These are phyloP conservation scores for Cenchrus fungigraminus DNA, from an alignment of 176 grass and related monocot genomes.

Conservation along the genomic window DNA sequence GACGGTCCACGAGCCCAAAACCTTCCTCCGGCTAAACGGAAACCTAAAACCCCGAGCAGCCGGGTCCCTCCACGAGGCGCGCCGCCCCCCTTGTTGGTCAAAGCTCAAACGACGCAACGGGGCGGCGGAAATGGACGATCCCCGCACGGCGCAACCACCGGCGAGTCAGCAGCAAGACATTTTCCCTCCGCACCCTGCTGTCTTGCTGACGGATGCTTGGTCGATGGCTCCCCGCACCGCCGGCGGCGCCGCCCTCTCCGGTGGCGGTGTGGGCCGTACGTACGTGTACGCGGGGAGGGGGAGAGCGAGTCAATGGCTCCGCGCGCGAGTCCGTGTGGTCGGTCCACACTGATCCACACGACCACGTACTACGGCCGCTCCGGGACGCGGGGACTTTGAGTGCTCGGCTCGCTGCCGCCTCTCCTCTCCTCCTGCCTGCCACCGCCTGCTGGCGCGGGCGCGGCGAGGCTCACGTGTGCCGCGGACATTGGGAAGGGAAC, in stretches of 20 bases:
- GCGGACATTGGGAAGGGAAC: constrained; percentile 8
- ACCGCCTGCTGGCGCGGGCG: neutral
- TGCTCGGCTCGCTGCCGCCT: neutral
- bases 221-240: too few relatives aligned
- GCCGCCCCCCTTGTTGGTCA: neutral
- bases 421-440: neutral
- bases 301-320: neutral
- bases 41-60: neutral
- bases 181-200: neutral
- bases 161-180: neutral
- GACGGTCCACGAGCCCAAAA: too few relatives aligned
- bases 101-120: neutral
- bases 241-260: too few relatives aligned
- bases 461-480: constrained; percentile 26
- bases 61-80: neutral
- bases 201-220: too few relatives aligned
- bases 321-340: neutral
- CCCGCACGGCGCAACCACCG: neutral
- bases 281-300: too few relatives aligned
- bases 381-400: neutral
- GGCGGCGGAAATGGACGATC: neutral
- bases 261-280: too few relatives aligned
- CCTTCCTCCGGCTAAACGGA: neutral
- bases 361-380: neutral
- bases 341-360: neutral